Base-by-base conservation (phyloP, 1,139 yeast species). In the Kodamaea sp. region DNA sequence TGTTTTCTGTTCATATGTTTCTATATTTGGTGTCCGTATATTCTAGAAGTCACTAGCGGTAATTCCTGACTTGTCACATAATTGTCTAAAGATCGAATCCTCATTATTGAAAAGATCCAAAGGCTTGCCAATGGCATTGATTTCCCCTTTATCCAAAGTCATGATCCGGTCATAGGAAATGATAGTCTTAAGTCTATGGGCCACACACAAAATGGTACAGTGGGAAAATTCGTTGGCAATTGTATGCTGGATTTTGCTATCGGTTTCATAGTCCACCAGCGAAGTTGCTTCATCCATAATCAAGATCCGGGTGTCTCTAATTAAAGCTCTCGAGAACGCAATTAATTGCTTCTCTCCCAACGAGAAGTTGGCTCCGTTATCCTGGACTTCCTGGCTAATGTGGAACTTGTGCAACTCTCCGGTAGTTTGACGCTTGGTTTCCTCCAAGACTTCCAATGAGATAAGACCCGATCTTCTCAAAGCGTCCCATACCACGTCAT, bases 281-380 rank as follows among this genome's bases (percentile, higher is more conserved):
- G 92, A 83, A 0, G 94, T 84, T 11, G 92, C 92, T 55, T 84
- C 94, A 52, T 84, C 94, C 35, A 84, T 57, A 36, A 83, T 77
- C 41, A 84, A 61, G 38, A 84, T 76, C 49, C 72, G 76, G 2
- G 85, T 66, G 28, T 75, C 67, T 41, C 85, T 73, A n/a, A 83
- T 85, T 37, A 84, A 62, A 0, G 92, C 89, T 45, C 92, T 70
- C 0, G 90, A 85, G 42, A 84, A 69, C 2, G 90, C 82, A 31
- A 84, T 59, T 39, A 83, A 59, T 56, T 84, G 92, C 33, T 84
- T 72, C 55, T 84, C 90, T 29, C 92, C 92, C 16, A 83, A 64
- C 4, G 89, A 81, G 51, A 80, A 82, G 50, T 84, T 84, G 11
- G 70, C 43, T 22, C 92, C 94, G 19, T 81, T 88, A 45, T 80